Base-by-base conservation (phyloP, 2,329 filamentous ascomycete genomes). In the Blumeria hordei region DNA sequence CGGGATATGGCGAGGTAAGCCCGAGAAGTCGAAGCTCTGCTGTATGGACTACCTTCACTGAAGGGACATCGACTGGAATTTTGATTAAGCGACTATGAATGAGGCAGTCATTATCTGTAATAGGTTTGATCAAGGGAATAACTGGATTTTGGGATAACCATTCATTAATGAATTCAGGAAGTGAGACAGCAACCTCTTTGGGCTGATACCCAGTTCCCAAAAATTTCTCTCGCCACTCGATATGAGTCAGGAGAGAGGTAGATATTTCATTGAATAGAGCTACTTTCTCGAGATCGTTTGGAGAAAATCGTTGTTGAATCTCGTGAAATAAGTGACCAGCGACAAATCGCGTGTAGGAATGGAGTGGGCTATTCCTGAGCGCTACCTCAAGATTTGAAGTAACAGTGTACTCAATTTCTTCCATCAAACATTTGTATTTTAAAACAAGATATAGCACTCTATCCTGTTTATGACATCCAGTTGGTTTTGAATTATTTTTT, bases 41-140 rank as follows among this genome's bases (percentile, higher is more conserved):
- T 0, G 85, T 93, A 67, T 94, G 84, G 0, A 96, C 77, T 18
- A 94, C 77, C 51, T 85, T 78, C 1, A 94, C 74, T 1, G 83
- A 80, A 0, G 90, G 90, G 1, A 98, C 79, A 57, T 94, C 87
- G 12, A 98, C 88, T 0, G 88, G 85, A 54, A 98, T 93, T 34
- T 83, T 72, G 61, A 98, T 88, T 11, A 79, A 80, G 18, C 75
- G 74, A 58, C 67, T 72, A 18, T 74, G 70, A 21, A 67, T 54
- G n/a, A 65, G 59, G 1, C 59, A 58, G 10, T 61, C 62, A 32
- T 61, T 56, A 39, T 60, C 58, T 34, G 59, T 55, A 44, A 57
- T 55, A 18, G 63, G 54, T 8, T 59, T 61, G 6, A 59, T 53
- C 28, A 64, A 55, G 34, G 58, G 56, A 18, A 65, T 63, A 7